Conservation (phyloP, 306 rosid species). For the Myrica gale region DNA sequence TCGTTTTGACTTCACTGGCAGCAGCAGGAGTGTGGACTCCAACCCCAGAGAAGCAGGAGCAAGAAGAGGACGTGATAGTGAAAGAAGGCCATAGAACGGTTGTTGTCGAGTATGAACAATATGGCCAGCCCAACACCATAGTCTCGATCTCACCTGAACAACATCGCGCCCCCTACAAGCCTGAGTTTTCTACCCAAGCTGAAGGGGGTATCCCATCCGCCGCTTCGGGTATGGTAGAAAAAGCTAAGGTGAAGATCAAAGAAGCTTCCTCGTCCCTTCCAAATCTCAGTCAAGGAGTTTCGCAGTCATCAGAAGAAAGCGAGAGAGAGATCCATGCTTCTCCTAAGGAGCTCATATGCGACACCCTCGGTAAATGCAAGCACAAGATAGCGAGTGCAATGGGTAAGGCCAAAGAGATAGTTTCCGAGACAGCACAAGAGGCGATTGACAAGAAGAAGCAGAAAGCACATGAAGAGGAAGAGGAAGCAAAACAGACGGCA, state of each 20-base stretch:
- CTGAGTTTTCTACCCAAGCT: not conserved
- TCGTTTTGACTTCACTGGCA: constrained; percentile 50
- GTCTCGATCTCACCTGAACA: constrained; percentile 59
- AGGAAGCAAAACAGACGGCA: constrained; percentile 9
- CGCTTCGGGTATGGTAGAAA: constrained; percentile 3
- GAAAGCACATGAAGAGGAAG: constrained; percentile 15
- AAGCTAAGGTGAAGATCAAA: constrained; percentile 31
- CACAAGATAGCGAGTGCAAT: constrained; percentile 42
- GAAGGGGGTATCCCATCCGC: not conserved
- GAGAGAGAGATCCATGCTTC: constrained; percentile 2
- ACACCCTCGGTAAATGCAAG: constrained; percentile 65
- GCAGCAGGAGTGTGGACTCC: constrained; percentile 62
- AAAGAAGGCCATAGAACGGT: constrained; percentile 64
- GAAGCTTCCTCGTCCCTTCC: constrained; percentile 45
- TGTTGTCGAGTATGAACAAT: constrained; percentile 65
- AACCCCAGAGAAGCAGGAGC: constrained; percentile 13
- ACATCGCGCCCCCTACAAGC: not conserved
- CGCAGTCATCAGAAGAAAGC: not conserved
- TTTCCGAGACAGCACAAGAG: constrained; percentile 24
- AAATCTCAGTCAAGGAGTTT: constrained; percentile 37
- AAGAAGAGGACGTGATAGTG: constrained; percentile 42
- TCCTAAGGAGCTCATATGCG: constrained; percentile 61
- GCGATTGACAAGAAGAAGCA: constrained; percentile 13
- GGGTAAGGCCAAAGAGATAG: constrained; percentile 43
- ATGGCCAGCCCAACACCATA: constrained; percentile 55